A percentile compares a stretch with the other conserved stretches of the same genome.
These are phyloP conservation scores for Pseudomassariella vexata DNA, from an alignment of 2,329 filamentous ascomycete genomes.

Conservation along the genomic window DNA sequence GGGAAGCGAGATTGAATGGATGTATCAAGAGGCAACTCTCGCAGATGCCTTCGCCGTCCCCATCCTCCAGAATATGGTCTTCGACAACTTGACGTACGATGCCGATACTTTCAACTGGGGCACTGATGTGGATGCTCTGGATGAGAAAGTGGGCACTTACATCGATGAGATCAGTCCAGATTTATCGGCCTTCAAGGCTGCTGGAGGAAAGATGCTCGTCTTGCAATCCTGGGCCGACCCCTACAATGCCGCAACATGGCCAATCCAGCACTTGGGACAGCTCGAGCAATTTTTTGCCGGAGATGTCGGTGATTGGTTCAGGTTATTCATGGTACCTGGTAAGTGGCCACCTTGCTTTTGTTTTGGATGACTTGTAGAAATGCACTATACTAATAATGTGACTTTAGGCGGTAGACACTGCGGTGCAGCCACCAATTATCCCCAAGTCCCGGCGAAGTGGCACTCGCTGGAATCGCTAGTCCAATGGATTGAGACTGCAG, in stretches of 20 bases:
- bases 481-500: conserved; percentile 27
- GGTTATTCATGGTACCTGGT: conserved; percentile 29
- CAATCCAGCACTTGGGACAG: conserved; percentile 25
- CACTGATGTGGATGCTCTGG: conserved; percentile 24
- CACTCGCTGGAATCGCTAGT: conserved; percentile 25
- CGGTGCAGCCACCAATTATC: conserved; percentile 24
- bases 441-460: conserved; percentile 25
- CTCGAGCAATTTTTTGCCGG: conserved; percentile 14
- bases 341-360: not conserved
- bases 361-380: not conserved
- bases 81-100: conserved; percentile 28
- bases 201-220: conserved; percentile 30
- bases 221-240: conserved; percentile 32
- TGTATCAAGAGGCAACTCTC: conserved; percentile 26
- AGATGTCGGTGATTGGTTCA: conserved; percentile 24
- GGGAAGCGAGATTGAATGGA: conserved; percentile 32
- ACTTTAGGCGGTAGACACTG: conserved; percentile 32
- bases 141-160: conserved; percentile 22
- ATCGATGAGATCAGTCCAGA: conserved; percentile 31
- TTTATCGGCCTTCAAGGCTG: conserved; percentile 19
- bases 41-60: conserved; percentile 28
- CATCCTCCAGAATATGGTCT: conserved; percentile 35
- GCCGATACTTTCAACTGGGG: conserved; percentile 28
- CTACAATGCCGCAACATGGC: conserved; percentile 28
- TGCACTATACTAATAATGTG: too few species aligned